phyloP scores from a whole-genome alignment of 2,329 filamentous ascomycete species.

The Fusarium sarcochroum region DNA sequence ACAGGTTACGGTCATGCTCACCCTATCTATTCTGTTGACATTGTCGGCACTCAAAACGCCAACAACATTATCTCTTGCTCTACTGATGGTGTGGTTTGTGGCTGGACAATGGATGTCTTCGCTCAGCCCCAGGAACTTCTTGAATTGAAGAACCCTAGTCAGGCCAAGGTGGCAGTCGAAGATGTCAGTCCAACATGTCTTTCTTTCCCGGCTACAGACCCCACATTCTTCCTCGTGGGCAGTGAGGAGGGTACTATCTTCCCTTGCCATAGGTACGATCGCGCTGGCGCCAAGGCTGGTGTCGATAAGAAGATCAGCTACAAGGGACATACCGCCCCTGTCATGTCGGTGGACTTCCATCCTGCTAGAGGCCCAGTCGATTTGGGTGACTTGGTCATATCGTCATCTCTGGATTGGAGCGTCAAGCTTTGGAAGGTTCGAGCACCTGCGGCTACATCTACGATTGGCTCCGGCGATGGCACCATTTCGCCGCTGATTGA shows the following conservation, averaged over 20 bases:
- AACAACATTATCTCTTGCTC: constrained; percentile 99
- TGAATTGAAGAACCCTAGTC: constrained; percentile 86
- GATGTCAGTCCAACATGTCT: constrained; percentile 95
- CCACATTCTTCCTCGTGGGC: constrained; percentile 96
- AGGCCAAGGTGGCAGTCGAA: constrained; percentile 83
- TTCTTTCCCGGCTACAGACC: constrained; percentile 93
- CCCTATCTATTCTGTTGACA: constrained; percentile 94
- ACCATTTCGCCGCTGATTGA: constrained; percentile 83
- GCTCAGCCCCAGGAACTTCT: constrained; percentile 96
- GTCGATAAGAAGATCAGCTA: constrained; percentile 92
- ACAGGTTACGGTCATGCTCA: constrained; percentile 97
- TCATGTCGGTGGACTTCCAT: constrained; percentile 97
- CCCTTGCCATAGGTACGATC: constrained; percentile 96
- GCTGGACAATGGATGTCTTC: constrained; percentile 98
- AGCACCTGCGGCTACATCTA: constrained; percentile 80
- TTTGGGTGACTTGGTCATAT: constrained; percentile 92
- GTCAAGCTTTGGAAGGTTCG: constrained; percentile 97
- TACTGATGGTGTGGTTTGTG: constrained; percentile 95
- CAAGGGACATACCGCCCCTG: constrained; percentile 89
- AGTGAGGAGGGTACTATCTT: constrained; percentile 98
- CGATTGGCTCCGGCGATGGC: constrained; percentile 66
- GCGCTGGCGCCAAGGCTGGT: constrained; percentile 95
- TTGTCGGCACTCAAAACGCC: constrained; percentile 97
- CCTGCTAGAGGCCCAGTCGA: constrained; percentile 93
- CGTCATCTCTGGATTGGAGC: constrained; percentile 95